phyloP scores from a whole-genome alignment of 2,329 filamentous ascomycete species.

The Sporothrix euskadiensis region DNA sequence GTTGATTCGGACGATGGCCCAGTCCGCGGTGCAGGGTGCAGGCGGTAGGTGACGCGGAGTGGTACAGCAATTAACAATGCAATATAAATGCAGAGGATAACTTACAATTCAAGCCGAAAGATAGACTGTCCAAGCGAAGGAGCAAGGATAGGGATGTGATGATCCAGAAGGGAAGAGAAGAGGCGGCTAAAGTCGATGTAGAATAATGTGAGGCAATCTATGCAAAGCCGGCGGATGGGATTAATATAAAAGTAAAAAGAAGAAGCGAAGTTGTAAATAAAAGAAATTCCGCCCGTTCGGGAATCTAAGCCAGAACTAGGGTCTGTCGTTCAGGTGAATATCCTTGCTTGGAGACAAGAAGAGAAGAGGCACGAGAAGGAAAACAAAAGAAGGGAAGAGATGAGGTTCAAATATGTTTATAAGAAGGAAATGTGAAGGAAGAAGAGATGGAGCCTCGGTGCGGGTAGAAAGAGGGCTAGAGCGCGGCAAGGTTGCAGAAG shows the following conservation, averaged over 20 bases:
- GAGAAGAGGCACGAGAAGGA: background rate
- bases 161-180: background rate
- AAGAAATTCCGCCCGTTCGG: slow-evolving; percentile 23
- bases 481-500: slow-evolving; percentile 29
- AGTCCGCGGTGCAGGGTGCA: slow-evolving; percentile 1
- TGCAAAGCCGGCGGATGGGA: background rate
- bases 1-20: background rate
- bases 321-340: slow-evolving; percentile 21
- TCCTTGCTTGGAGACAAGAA: slow-evolving; percentile 14
- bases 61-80: background rate
- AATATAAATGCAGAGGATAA: slow-evolving; percentile 17
- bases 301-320: slow-evolving; percentile 22
- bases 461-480: slow-evolving; percentile 13
- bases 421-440: slow-evolving; percentile 12
- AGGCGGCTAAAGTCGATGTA: slow-evolving; percentile 19
- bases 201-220: slow-evolving; percentile 18
- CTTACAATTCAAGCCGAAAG: slow-evolving; percentile 8
- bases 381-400: slow-evolving; percentile 9
- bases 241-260: background rate
- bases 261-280: background rate
- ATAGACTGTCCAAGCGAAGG: slow-evolving; percentile 3
- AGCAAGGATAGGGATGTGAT: background rate
- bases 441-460: background rate
- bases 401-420: slow-evolving; percentile 7
- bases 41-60: slow-evolving; percentile 2